phyloP scores from a whole-genome alignment of 352 stramenopile species.

The Pythium pectinolyticum region DNA sequence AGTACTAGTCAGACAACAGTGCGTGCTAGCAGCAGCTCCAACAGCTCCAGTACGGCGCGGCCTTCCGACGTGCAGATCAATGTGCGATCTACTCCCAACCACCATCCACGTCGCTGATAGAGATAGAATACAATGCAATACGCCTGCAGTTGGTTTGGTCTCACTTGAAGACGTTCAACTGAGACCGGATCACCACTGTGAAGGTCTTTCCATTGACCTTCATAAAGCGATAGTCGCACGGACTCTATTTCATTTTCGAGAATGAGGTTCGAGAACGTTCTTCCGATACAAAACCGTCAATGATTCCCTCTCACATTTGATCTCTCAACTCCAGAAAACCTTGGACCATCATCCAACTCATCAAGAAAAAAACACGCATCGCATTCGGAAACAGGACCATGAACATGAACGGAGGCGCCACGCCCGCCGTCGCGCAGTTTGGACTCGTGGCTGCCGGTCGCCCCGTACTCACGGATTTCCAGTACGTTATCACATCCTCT shows the following conservation, averaged over 20 bases:
- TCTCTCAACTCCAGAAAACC: background rate
- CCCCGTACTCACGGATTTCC: constrained; percentile 45
- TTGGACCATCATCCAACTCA: background rate
- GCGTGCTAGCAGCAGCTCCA: no score
- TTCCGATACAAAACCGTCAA: background rate
- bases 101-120: no score
- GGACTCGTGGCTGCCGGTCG: constrained; percentile 44
- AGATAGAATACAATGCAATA: no score
- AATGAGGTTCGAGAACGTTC: constrained; percentile 29
- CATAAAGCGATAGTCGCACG: constrained; percentile 1
- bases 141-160: no score
- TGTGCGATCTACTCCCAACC: background rate
- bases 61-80: constrained; percentile 27
- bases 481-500: no score
- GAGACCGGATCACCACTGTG: no score
- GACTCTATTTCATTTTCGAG: background rate
- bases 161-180: background rate
- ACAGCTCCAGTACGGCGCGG: constrained; percentile 9
- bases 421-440: constrained; percentile 45
- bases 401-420: constrained; percentile 15
- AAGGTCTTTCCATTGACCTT: background rate
- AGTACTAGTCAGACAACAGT: no score
- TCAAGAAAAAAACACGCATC: background rate
- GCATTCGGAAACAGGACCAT: background rate
- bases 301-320: constrained; percentile 8